Evolutionary conservation across 495 filamentous ascomycete genomes (phyloP).

Genomic region (Daldinia childiae): DNA sequence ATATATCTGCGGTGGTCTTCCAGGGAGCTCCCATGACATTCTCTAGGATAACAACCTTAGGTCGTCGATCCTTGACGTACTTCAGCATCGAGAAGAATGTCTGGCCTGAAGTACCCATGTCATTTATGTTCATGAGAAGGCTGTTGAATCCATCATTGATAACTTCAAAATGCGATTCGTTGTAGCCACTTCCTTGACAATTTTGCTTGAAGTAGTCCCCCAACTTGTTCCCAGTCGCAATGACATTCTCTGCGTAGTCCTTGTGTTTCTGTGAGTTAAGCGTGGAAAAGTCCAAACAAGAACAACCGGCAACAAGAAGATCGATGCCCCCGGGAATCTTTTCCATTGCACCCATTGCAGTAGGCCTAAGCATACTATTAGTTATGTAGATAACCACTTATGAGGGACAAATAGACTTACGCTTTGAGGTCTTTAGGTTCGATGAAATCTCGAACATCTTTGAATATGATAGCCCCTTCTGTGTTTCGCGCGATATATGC

Average conservation of each 20-base stretch:
- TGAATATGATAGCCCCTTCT: conserved; percentile 65
- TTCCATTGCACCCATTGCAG: conserved; percentile 71
- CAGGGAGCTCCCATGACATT: conserved; percentile 76
- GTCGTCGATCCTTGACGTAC: conserved; percentile 65
- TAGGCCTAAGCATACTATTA: conserved; percentile 60
- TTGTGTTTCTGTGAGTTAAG: conserved; percentile 60
- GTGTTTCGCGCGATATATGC: conserved; percentile 81
- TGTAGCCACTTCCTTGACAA: background rate
- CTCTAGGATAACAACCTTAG: conserved; percentile 75
- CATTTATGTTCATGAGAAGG: conserved; percentile 49
- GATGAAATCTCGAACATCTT: conserved; percentile 73
- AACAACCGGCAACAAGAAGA: conserved; percentile 77
- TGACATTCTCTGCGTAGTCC: background rate
- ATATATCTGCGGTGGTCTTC: conserved; percentile 57
- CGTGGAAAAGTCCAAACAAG: conserved; percentile 78
- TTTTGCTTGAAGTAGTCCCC: background rate
- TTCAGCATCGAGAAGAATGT: conserved; percentile 72
- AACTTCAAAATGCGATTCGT: background rate
- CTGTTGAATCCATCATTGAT: conserved; percentile 20
- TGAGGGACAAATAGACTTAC: conserved; percentile 57
- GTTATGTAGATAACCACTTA: conserved; percentile 20
- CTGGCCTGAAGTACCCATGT: conserved; percentile 71
- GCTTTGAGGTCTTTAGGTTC: conserved; percentile 53
- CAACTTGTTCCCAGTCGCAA: background rate
- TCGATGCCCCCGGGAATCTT: conserved; percentile 69